phyloP scores from a whole-genome alignment of 2,329 filamentous ascomycete genomes.

The Dactylonectria estremocensis region DNA sequence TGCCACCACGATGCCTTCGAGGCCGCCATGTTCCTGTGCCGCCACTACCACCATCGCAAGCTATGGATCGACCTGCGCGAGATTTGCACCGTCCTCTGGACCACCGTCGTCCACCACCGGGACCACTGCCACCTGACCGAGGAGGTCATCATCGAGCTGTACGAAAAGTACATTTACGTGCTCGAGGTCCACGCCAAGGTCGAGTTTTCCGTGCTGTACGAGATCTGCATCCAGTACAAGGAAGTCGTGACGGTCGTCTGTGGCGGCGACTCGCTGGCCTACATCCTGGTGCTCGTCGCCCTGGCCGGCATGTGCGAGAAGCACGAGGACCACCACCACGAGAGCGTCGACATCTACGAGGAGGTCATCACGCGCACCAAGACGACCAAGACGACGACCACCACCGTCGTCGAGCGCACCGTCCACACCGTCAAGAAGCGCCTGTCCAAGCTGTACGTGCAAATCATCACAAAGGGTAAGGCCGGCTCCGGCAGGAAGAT shows the following conservation, averaged over 20 bases:
- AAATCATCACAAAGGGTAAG: slow-evolving; percentile 56
- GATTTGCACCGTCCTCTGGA: slow-evolving; percentile 64
- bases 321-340: slow-evolving; percentile 58
- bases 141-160: slow-evolving; percentile 59
- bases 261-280: slow-evolving; percentile 48
- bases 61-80: slow-evolving; percentile 62
- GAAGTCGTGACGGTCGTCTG: slow-evolving; percentile 59
- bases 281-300: slow-evolving; percentile 53
- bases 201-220: slow-evolving; percentile 58
- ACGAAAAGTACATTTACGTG: slow-evolving; percentile 62
- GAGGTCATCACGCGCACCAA: slow-evolving; percentile 58
- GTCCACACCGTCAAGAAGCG: slow-evolving; percentile 64
- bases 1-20: slow-evolving; percentile 60
- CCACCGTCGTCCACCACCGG: slow-evolving; percentile 54
- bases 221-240: slow-evolving; percentile 64
- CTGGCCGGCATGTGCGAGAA: slow-evolving; percentile 64
- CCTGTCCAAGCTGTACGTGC: slow-evolving; percentile 62
- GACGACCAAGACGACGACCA: slow-evolving; percentile 54
- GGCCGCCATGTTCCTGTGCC: slow-evolving; percentile 61
- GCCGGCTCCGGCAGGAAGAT: slow-evolving; percentile 52
- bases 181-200: slow-evolving; percentile 60
- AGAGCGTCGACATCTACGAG: slow-evolving; percentile 63
- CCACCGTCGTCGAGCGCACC: slow-evolving; percentile 49
- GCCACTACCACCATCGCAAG: slow-evolving; percentile 60
- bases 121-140: slow-evolving; percentile 56